Conservation (phyloP, 2,329 filamentous ascomycete species). For the Hymenotorrendiella dingleyae region DNA sequence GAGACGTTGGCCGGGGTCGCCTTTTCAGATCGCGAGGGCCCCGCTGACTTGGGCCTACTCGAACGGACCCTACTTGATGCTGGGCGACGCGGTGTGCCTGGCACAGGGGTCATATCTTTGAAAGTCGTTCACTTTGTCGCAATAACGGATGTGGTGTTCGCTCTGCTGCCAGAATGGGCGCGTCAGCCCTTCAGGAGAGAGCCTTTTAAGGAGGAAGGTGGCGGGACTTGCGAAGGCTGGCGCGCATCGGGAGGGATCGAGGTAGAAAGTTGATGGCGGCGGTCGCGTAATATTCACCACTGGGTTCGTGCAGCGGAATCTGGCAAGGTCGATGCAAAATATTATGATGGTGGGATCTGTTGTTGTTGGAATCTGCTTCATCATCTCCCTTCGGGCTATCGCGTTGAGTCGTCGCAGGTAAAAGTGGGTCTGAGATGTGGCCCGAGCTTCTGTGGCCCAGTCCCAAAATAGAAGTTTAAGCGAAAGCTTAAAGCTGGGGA, state of each 20-base stretch:
- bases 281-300: slow-evolving; percentile 11
- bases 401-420: no score
- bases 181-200: slow-evolving; percentile 11
- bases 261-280: neutral
- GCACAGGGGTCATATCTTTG: slow-evolving; percentile 19
- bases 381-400: no score
- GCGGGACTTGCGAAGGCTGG: slow-evolving; percentile 12
- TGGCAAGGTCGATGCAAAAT: no score
- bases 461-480: no score
- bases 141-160: neutral
- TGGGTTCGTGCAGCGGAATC: no score
- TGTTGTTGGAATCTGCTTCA: no score
- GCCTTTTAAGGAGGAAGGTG: slow-evolving; percentile 15
- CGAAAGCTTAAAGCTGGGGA: no score
- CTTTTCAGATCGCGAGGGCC: slow-evolving; percentile 20
- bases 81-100: slow-evolving; percentile 23
- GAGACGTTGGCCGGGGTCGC: slow-evolving; percentile 17
- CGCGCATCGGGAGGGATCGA: slow-evolving; percentile 16
- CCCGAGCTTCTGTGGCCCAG: no score
- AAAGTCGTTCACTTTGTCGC: neutral
- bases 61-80: slow-evolving; percentile 22
- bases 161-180: slow-evolving; percentile 13
- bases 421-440: no score
- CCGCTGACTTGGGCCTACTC: slow-evolving; percentile 23
- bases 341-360: no score